Base-by-base conservation (phyloP, 805 yeast species). In the Candida maltosa region DNA sequence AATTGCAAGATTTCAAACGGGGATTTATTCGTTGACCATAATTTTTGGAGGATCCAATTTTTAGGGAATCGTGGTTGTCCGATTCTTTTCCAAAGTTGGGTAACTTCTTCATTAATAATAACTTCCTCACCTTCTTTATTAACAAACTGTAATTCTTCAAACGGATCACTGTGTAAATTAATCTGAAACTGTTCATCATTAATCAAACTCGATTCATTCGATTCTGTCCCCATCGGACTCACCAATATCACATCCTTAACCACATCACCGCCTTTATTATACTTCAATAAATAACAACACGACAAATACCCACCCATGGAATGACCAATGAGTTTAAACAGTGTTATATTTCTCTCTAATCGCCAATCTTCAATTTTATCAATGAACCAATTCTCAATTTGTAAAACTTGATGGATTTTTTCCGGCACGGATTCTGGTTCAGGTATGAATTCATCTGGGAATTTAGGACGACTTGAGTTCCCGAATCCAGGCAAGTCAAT, bases 151-250 rank as follows among this genome's bases (percentile, higher is more conserved):
- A 65, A 32, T 39, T 65, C 71, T 26, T 52, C 41, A 16, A 64
- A 51, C 2, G 70, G 70, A 34, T 63, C 56, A 3, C 15, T 33
- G 33, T 60, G 66, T 37, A 56, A 60, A 37, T 62, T 60, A 34
- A 54, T 53, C 35, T 61, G 66, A 33, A 52, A 53, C 28, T 50
- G 43, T 24, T 49, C 26, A 37, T 54, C 42, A 35, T 52, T 62
- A 18, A 66, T 46, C 41, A 65, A 56, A 39, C 70, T 64, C 12
- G 44, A 38, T 20, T 46, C 46, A 35, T 59, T 63, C 10, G 69
- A 53, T 38, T 66, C 72, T 1, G 72, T 64, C 4, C 72, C 72
- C 70, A 66, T 59, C 4, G 72, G 71, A 43, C 70, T 64, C 4
- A 65, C 67, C 12, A 55, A 35, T 23, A 58, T 46, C 42, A 52